A percentile compares a stretch with the other conserved stretches of the same genome.
phyloP scores from a whole-genome alignment of 257 asterid genomes.

The Gentiana straminea region DNA sequence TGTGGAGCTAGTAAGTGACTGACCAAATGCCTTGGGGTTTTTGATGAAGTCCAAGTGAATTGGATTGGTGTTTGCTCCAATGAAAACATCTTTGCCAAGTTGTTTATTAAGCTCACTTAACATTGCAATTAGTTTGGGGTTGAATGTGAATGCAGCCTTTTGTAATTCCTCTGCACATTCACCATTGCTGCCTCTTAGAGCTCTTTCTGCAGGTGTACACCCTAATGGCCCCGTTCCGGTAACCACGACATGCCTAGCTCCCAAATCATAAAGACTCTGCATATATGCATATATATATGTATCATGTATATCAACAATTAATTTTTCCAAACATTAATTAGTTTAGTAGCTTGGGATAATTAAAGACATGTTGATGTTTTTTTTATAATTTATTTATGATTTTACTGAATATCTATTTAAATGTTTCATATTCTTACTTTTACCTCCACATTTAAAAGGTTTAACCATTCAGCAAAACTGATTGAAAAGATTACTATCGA shows the following conservation, averaged over 20 bases:
- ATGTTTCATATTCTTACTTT: no score
- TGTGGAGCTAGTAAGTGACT: not conserved
- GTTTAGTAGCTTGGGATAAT: no score
- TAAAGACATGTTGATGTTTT: no score
- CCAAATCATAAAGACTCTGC: conserved; percentile 47
- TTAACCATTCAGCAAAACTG: no score
- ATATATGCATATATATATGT: not conserved
- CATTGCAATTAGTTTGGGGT: conserved; percentile 51
- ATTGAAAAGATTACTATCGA: no score
- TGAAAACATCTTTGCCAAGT: conserved; percentile 38
- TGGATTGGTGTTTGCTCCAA: conserved; percentile 56
- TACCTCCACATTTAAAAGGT: no score
- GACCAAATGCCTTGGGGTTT: conserved; percentile 57
- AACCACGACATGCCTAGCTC: conserved; percentile 60
- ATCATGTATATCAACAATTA: not conserved
- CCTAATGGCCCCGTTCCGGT: conserved; percentile 91
- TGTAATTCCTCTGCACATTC: conserved; percentile 52
- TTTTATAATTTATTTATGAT: no score
- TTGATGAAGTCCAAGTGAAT: conserved; percentile 54
- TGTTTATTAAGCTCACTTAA: conserved; percentile 36
- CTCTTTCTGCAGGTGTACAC: conserved; percentile 84
- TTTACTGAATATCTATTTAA: no score
- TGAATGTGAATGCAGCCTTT: conserved; percentile 49
- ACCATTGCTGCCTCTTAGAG: conserved; percentile 39
- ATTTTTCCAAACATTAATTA: no score